These are phyloP conservation scores for Artemisia tridentata DNA, from an alignment of 129 eudicot genomes.

Conservation along the genomic window DNA sequence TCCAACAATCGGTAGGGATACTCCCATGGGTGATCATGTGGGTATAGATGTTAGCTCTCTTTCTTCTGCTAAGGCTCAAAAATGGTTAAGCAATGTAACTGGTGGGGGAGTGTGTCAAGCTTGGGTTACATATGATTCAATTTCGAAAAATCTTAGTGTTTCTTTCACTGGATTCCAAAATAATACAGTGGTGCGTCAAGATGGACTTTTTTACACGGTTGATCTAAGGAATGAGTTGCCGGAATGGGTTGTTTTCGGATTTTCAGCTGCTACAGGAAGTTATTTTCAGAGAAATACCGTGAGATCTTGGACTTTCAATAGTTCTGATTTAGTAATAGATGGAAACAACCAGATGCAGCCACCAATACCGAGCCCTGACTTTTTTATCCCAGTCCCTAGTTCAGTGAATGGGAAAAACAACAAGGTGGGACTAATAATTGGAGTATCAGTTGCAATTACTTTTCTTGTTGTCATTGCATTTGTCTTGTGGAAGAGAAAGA, in stretches of 20 bases:
- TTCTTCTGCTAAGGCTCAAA: background rate
- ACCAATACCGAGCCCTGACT: no score
- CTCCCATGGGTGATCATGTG: conserved; percentile 26
- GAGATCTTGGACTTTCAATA: conserved; percentile 26
- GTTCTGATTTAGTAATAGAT: conserved; percentile 12
- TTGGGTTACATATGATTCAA: conserved; percentile 40
- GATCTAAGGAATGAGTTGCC: conserved; percentile 32
- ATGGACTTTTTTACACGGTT: conserved; percentile 6
- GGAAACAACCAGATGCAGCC: background rate
- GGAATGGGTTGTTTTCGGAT: conserved; percentile 27
- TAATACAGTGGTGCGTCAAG: background rate
- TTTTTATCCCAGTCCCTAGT: background rate
- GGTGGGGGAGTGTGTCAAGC: conserved; percentile 29
- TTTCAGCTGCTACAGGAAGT: conserved; percentile 31
- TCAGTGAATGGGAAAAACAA: conserved; percentile 3
- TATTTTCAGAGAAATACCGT: background rate
- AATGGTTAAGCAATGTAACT: conserved; percentile 27
- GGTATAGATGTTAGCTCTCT: conserved; percentile 35
- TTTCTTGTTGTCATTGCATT: background rate
- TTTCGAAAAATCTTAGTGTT: conserved; percentile 26
- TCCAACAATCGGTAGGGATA: background rate
- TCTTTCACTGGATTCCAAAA: conserved; percentile 14
- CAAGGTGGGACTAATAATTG: conserved; percentile 18
- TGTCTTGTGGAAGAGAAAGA: conserved; percentile 17
- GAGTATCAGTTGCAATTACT: background rate